A percentile compares a stretch with the other conserved stretches of the same genome.
Evolutionary conservation across 179 eudicot species (phyloP).

Genomic region (Silene coronaria): DNA sequence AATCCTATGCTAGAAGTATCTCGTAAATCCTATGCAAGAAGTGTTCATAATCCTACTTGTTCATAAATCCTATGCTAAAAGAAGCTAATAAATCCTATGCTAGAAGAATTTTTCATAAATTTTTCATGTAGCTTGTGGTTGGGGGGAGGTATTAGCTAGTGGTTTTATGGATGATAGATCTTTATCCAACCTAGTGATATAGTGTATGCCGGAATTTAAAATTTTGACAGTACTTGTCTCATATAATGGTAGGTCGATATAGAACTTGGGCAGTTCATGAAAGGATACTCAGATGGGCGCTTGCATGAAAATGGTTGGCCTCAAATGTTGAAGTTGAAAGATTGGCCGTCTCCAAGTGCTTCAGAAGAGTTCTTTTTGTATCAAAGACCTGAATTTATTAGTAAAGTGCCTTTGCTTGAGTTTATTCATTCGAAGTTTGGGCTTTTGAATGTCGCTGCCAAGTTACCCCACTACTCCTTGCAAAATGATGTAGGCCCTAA

Average conservation of each 20-base stretch:
- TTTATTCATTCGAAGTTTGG: conserved; percentile 98
- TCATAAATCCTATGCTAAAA: too few relatives aligned
- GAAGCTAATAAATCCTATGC: too few relatives aligned
- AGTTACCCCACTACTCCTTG: conserved; percentile 88
- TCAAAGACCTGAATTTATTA: conserved; percentile 94
- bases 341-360: conserved; percentile 98
- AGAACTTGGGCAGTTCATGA: conserved; percentile 77
- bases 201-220: conserved; percentile 12
- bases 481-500: conserved; percentile 96
- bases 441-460: conserved; percentile 91
- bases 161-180: neutral
- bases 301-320: conserved; percentile 57
- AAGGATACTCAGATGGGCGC: conserved; percentile 86
- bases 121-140: neutral
- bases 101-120: neutral
- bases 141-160: neutral
- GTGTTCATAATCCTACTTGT: too few relatives aligned
- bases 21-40: too few relatives aligned
- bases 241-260: conserved; percentile 55
- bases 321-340: conserved; percentile 77
- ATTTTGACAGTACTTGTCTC: conserved; percentile 13
- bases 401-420: conserved; percentile 81
- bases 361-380: conserved; percentile 87
- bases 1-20: too few relatives aligned
- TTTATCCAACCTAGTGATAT: neutral